These are phyloP conservation scores for Pharus latifolius DNA, from an alignment of 176 grass and related monocot genomes.

Conservation along the genomic window DNA sequence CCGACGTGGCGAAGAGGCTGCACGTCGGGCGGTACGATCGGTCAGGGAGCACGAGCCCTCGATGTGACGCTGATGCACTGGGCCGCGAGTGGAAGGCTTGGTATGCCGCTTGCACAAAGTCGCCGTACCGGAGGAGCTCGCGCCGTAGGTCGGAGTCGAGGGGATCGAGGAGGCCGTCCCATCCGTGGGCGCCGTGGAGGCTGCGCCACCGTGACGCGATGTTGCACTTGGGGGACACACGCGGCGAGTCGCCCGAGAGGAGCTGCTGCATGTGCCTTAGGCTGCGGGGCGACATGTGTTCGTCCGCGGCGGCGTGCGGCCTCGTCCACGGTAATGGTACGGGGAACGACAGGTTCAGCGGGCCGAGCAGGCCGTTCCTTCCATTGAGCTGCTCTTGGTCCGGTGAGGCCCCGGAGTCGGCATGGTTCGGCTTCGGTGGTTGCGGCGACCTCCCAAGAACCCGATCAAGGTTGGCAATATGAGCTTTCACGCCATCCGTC, in stretches of 20 bases:
- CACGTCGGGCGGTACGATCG: slow-evolving; percentile 64
- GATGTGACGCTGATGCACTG: slow-evolving; percentile 27
- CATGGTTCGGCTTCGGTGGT: not conserved
- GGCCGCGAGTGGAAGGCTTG: slow-evolving; percentile 87
- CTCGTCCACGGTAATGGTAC: slow-evolving; percentile 41
- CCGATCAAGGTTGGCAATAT: slow-evolving; percentile 76
- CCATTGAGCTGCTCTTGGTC: slow-evolving; percentile 23
- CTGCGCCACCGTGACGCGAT: slow-evolving; percentile 60
- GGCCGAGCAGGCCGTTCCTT: slow-evolving; percentile 35
- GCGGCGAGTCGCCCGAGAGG: slow-evolving; percentile 50
- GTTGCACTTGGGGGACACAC: slow-evolving; percentile 44
- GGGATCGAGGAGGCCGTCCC: slow-evolving; percentile 72
- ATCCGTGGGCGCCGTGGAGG: slow-evolving; percentile 49
- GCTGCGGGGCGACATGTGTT: slow-evolving; percentile 81
- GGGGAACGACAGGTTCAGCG: slow-evolving; percentile 52
- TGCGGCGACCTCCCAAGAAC: slow-evolving; percentile 54
- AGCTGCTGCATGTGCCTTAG: slow-evolving; percentile 81
- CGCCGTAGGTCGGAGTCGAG: slow-evolving; percentile 82
- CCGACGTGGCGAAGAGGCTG: slow-evolving; percentile 79
- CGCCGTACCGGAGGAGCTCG: slow-evolving; percentile 81
- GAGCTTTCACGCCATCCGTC: not conserved
- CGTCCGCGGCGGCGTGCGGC: slow-evolving; percentile 31
- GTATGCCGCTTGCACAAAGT: slow-evolving; percentile 69
- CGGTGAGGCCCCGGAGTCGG: not conserved
- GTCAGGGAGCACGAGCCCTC: slow-evolving; percentile 60